Conservation (phyloP, 2,329 filamentous ascomycete species). For the Rugonectria rugulosa region DNA sequence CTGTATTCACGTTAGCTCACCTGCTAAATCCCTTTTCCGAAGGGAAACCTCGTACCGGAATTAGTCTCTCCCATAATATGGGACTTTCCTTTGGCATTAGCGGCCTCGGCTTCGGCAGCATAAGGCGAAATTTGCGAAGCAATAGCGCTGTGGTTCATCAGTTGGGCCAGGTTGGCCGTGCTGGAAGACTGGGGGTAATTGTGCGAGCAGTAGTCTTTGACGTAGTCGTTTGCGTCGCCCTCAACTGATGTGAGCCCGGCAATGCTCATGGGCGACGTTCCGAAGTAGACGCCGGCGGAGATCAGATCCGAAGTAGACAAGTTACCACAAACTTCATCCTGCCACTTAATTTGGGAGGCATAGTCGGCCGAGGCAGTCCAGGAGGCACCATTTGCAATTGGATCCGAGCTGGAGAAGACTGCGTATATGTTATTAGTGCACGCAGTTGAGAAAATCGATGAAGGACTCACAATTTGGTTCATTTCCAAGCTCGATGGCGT, state of each 20-base stretch:
- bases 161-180: conserved; percentile 44
- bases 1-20: no score
- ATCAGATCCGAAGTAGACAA: conserved; percentile 39
- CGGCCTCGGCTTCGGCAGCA: conserved; percentile 46
- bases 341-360: conserved; percentile 43
- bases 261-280: conserved; percentile 46
- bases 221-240: conserved; percentile 45
- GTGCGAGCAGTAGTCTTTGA: conserved; percentile 53
- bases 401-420: conserved; percentile 24
- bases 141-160: conserved; percentile 54
- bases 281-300: conserved; percentile 46
- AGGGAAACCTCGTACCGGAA: conserved; percentile 43
- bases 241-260: conserved; percentile 45
- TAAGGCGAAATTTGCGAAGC: conserved; percentile 47
- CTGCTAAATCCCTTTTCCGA: no score
- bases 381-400: conserved; percentile 32
- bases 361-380: conserved; percentile 45
- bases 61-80: conserved; percentile 56
- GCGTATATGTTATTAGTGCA: no score
- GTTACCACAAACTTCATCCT: conserved; percentile 41
- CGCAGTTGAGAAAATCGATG: no score
- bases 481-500: conserved; percentile 64
- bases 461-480: conserved; percentile 62
- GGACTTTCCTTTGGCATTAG: conserved; percentile 45
- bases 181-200: conserved; percentile 51